These are phyloP conservation scores for Zymoseptoria ardabiliae DNA, from an alignment of 2,329 filamentous ascomycete species.

Conservation along the genomic window DNA sequence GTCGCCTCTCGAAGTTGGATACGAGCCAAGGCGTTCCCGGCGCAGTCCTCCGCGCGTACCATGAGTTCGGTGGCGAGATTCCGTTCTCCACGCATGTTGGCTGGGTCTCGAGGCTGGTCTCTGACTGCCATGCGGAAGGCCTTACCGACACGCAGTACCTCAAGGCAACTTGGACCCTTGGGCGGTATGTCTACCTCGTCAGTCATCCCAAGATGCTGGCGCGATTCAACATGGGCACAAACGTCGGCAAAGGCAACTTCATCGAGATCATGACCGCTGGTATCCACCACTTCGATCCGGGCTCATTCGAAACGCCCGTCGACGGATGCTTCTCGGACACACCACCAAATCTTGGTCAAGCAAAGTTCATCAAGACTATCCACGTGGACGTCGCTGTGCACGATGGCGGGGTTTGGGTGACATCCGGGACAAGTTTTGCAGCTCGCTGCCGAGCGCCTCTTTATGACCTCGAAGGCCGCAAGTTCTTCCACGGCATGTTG, in stretches of 20 bases:
- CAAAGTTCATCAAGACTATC: not conserved
- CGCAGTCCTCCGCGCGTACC: not conserved
- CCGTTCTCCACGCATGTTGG: not conserved
- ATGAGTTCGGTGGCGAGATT: not conserved
- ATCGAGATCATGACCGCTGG: not conserved
- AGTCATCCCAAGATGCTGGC: not conserved
- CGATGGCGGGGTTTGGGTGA: not conserved
- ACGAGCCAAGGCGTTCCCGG: not conserved
- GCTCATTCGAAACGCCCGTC: not conserved
- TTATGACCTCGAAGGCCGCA: not conserved
- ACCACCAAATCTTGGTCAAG: not conserved
- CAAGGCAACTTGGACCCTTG: not conserved
- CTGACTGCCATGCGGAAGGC: not conserved
- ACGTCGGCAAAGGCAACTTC: not conserved
- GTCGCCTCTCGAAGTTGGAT: not conserved
- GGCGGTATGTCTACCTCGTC: not conserved
- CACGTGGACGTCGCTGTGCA: not conserved
- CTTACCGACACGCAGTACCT: not conserved
- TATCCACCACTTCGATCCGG: not conserved
- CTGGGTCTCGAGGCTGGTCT: not conserved
- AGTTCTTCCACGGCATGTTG: not conserved
- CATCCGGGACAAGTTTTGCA: not conserved
- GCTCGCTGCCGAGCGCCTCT: not conserved
- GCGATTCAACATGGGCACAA: not conserved
- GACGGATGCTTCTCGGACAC: not conserved